Evolutionary conservation across 106 monocot species (phyloP).

Genomic region (Iris macrosiphon): DNA sequence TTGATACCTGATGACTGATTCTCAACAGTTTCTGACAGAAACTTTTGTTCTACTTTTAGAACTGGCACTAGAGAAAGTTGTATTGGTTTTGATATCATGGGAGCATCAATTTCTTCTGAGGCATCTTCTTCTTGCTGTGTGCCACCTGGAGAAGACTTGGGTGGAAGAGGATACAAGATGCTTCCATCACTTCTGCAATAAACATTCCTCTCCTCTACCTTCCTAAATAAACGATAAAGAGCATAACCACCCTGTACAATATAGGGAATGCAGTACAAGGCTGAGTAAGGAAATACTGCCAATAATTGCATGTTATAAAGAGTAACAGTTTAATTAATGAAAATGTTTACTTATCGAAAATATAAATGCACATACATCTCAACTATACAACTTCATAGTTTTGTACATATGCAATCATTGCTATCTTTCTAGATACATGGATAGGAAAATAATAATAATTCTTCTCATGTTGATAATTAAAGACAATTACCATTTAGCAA

Average conservation of each 20-base stretch:
- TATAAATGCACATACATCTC: too few relatives aligned
- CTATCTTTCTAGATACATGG: too few relatives aligned
- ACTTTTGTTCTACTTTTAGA: conserved; percentile 14
- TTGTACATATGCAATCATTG: too few relatives aligned
- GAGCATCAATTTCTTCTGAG: conserved; percentile 12
- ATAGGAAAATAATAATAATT: too few relatives aligned
- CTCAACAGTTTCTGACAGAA: conserved; percentile 9
- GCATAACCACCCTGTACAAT: conserved; percentile 55
- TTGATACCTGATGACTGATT: conserved; percentile 7
- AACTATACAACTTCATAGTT: too few relatives aligned
- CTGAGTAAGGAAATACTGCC: not conserved
- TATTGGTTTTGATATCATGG: not conserved
- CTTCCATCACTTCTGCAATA: conserved; percentile 30
- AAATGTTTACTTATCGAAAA: too few relatives aligned
- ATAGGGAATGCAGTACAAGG: not conserved
- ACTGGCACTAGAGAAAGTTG: conserved; percentile 16
- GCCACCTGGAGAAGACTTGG: conserved; percentile 39
- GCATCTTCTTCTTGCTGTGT: conserved; percentile 16
- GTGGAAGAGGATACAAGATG: conserved; percentile 29
- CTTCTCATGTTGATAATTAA: too few relatives aligned
- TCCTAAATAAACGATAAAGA: conserved; percentile 66
- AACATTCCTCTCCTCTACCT: conserved; percentile 34
- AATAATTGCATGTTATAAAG: not conserved
- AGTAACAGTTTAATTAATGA: too few relatives aligned
- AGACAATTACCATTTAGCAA: too few relatives aligned